Conservation (phyloP, 176 grass and related monocot genomes). For the Tillandsia fasciculata region DNA sequence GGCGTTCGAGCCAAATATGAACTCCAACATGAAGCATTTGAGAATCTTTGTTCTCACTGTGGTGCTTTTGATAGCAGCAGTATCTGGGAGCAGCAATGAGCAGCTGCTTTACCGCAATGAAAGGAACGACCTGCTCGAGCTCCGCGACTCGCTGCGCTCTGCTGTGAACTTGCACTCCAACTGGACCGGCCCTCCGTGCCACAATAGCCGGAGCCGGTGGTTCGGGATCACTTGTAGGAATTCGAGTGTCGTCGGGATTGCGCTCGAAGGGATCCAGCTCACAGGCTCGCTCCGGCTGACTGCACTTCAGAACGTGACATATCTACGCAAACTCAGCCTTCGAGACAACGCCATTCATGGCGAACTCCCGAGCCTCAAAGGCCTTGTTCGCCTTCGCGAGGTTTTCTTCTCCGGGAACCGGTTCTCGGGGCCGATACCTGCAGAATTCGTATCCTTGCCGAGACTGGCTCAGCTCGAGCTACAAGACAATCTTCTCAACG, state of each 20-base stretch:
- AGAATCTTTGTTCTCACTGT: neutral
- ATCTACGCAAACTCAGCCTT: constrained; percentile 41
- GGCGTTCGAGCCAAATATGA: neutral
- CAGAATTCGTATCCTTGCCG: constrained; percentile 19
- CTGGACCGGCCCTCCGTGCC: constrained; percentile 89
- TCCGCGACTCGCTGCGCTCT: constrained; percentile 71
- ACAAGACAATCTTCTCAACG: constrained; percentile 80
- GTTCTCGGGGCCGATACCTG: constrained; percentile 69
- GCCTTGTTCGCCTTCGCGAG: constrained; percentile 33
- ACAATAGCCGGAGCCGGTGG: constrained; percentile 57
- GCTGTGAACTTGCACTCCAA: constrained; percentile 72
- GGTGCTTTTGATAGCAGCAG: constrained; percentile 2
- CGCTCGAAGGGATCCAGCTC: constrained; percentile 55
- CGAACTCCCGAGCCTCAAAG: constrained; percentile 42
- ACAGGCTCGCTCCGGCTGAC: constrained; percentile 33
- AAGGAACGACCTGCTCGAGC: constrained; percentile 46
- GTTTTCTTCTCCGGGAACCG: constrained; percentile 73
- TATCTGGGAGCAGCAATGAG: neutral
- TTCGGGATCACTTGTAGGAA: constrained; percentile 55
- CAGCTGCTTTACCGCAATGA: constrained; percentile 47
- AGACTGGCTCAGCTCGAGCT: constrained; percentile 44
- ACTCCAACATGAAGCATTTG: neutral
- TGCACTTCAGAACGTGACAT: constrained; percentile 30
- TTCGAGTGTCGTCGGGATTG: constrained; percentile 43
- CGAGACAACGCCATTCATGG: constrained; percentile 74